Evolutionary conservation across 192 early-diverging fungal genomes (phyloP).

Genomic region (Coemansia sp.): DNA sequence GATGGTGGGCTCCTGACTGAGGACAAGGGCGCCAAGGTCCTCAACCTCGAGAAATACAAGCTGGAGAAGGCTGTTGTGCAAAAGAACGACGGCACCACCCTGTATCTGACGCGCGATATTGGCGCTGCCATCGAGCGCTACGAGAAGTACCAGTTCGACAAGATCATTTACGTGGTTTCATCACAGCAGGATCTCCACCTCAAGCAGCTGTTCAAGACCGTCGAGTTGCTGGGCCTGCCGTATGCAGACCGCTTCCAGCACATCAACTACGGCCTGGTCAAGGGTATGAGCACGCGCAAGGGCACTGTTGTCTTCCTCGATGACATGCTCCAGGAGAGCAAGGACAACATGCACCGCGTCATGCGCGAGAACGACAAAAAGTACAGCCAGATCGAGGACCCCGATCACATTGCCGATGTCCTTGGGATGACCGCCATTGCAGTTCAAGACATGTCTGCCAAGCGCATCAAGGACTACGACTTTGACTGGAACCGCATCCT

Average conservation of each 20-base stretch:
- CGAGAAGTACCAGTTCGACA: slow-evolving; percentile 86
- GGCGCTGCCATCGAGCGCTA: slow-evolving; percentile 93
- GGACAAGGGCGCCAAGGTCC: slow-evolving; percentile 81
- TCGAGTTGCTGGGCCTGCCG: slow-evolving; percentile 79
- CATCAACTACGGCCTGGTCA: slow-evolving; percentile 94
- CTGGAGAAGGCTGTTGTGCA: slow-evolving; percentile 82
- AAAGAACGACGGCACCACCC: slow-evolving; percentile 88
- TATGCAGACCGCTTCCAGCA: slow-evolving; percentile 86
- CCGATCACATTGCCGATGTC: slow-evolving; percentile 78
- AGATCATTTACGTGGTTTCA: slow-evolving; percentile 91
- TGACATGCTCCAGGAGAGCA: slow-evolving; percentile 86
- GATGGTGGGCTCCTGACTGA: slow-evolving; percentile 69
- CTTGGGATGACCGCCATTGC: slow-evolving; percentile 93
- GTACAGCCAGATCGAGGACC: slow-evolving; percentile 83
- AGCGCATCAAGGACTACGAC: slow-evolving; percentile 92
- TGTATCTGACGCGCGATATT: slow-evolving; percentile 96
- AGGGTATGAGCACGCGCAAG: slow-evolving; percentile 94
- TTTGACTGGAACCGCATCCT: slow-evolving; percentile 93
- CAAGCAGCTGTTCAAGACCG: slow-evolving; percentile 92
- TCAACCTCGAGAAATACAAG: slow-evolving; percentile 84
- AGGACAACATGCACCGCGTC: slow-evolving; percentile 87
- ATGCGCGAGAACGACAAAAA: slow-evolving; percentile 89
- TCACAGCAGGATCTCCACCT: slow-evolving; percentile 91
- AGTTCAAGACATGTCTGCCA: slow-evolving; percentile 89
- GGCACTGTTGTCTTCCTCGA: slow-evolving; percentile 95